Conservation (phyloP, 2,329 filamentous ascomycete genomes). For the Verruconis gallopava region DNA sequence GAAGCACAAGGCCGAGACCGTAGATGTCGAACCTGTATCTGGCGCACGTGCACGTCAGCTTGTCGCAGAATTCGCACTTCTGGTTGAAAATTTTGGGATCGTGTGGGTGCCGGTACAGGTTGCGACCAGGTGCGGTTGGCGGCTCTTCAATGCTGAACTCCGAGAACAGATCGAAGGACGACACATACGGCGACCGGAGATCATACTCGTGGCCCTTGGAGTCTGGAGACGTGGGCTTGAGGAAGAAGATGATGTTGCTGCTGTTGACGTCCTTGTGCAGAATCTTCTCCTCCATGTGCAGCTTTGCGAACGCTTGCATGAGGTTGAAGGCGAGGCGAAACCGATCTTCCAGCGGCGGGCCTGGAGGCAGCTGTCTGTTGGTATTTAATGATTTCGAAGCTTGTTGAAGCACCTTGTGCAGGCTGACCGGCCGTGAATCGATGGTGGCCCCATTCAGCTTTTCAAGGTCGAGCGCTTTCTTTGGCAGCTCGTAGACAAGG, state of each 20-base stretch:
- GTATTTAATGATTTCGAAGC: conserved; percentile 31
- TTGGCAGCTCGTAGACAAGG: conserved; percentile 61
- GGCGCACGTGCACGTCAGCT: conserved; percentile 21
- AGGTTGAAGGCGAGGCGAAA: conserved; percentile 64
- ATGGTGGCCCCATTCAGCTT: conserved; percentile 37
- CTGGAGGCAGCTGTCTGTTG: conserved; percentile 26
- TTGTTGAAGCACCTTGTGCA: conserved; percentile 35
- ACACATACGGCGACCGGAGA: conserved; percentile 55
- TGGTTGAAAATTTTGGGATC: conserved; percentile 20
- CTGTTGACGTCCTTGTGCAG: conserved; percentile 58
- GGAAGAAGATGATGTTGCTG: conserved; percentile 54
- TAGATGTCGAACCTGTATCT: conserved; percentile 48
- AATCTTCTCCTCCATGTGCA: conserved; percentile 52
- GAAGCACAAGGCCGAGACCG: conserved; percentile 56
- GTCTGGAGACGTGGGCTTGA: conserved; percentile 14
- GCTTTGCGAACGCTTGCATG: conserved; percentile 57
- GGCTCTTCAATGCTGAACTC: conserved; percentile 36
- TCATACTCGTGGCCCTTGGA: conserved; percentile 34
- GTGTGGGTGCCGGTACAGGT: conserved; percentile 56
- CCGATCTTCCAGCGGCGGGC: conserved; percentile 58
- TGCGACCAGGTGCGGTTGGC: conserved; percentile 32
- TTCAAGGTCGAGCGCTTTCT: conserved; percentile 25
- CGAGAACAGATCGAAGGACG: conserved; percentile 63
- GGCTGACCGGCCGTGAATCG: conserved; percentile 29
- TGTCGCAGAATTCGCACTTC: conserved; percentile 6